phyloP scores from a whole-genome alignment of 495 filamentous ascomycete genomes.

The Trichoderma reesei region DNA sequence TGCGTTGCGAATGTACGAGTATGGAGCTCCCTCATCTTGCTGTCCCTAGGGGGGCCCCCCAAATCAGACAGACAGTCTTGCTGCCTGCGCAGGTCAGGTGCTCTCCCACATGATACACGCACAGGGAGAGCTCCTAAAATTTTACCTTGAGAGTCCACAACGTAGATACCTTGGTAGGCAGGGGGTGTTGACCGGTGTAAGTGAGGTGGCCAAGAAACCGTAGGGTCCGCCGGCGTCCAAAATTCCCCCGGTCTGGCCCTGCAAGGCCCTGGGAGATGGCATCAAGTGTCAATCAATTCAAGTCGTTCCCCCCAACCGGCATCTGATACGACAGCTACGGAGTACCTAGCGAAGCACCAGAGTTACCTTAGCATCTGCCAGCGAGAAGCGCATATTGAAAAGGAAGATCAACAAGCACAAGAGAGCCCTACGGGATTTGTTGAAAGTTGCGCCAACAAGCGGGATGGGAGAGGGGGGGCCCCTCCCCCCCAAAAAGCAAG shows the following conservation, averaged over 20 bases:
- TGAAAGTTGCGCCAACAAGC: neutral
- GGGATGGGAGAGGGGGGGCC: neutral
- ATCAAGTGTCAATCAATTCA: too few species aligned
- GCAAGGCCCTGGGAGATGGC: too few species aligned
- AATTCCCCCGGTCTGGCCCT: too few species aligned
- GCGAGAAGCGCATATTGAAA: slow-evolving; percentile 7
- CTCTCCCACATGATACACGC: neutral
- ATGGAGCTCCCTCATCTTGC: neutral
- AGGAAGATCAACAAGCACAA: neutral
- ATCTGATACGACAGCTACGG: neutral
- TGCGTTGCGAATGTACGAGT: too few species aligned
- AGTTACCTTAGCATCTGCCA: neutral
- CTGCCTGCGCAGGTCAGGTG: neutral
- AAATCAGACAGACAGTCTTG: neutral
- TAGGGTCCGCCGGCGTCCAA: too few species aligned
- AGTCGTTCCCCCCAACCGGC: neutral
- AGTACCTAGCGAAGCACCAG: too few species aligned
- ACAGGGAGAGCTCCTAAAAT: too few species aligned
- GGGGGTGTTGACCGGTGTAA: neutral
- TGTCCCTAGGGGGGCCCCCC: neutral
- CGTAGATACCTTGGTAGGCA: too few species aligned
- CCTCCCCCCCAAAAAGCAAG: too few species aligned
- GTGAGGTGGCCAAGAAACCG: too few species aligned
- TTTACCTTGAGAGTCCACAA: too few species aligned
- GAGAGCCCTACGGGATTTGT: neutral